Evolutionary conservation across 441 rosid genomes (phyloP), one percentile per base, ranked within the genome.

Genomic region (Brassica balearica): DNA sequence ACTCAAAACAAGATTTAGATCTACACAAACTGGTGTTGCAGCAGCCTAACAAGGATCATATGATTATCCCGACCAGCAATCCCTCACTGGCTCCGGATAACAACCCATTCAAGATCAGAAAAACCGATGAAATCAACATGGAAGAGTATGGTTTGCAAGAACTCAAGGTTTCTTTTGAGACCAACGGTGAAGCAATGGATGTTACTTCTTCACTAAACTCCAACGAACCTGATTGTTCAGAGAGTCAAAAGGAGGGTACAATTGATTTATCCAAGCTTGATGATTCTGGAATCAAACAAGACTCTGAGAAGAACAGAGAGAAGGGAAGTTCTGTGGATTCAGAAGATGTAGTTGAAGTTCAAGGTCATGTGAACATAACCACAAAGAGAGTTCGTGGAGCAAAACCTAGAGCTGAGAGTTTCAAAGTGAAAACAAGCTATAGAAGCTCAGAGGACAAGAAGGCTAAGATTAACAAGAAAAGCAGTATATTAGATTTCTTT

Each of bases 21-120:
- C 87, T 56, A 61, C 85, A 85, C 66, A 89, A 84, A 73, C 80
- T 92, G 62, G 68, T 85, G 34, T 71, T 38, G 22, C 86, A 86
- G 27, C 86, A 87, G 23, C 68, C 74, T 19, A 69, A 19, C 5
- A 56, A 56, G 61, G 61, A 56, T 64, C 74, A 51, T 0, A 29
- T 3, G 27, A 56, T 22, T 69, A 72, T 69, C 46, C 67, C 0
- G 22, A 58, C 56, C 55, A 56, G 25, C 46, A 58, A 62, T 62
- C 83, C 68, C 34, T n/a, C 55, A 25, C 77, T 19, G 77, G 71
- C 83, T 80, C 92, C 91, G 0, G 67, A 82, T 69, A 87, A 90
- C 81, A 92, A 92, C 65, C 61, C 61, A 19, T 56, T 56, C 61
- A 56, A 56, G 61, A 56, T 56, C 8, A 56, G 61, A 56, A 56